phyloP scores from a whole-genome alignment of 345 rosid genomes.

The Acer campestre region DNA sequence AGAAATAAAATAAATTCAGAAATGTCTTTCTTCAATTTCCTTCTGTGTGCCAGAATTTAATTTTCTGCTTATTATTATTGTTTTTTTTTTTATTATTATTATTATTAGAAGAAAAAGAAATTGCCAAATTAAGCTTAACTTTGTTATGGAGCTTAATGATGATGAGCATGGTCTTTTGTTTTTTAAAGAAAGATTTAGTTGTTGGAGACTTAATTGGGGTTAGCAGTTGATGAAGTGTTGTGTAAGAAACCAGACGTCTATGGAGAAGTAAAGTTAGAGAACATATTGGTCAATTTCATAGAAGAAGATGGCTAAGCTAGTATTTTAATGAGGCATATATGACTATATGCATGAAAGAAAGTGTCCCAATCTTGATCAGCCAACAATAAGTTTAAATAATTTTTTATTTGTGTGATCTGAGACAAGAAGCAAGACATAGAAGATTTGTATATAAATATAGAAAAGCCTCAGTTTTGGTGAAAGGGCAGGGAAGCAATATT shows the following conservation, averaged over 20 bases:
- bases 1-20: too few relatives aligned
- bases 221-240: neutral
- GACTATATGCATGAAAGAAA: neutral
- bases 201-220: neutral
- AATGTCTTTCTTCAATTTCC: neutral
- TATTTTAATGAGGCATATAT: neutral
- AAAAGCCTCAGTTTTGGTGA: slow-evolving; percentile 24
- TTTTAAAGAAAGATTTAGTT: slow-evolving; percentile 3
- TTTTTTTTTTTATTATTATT: too few relatives aligned
- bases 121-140: too few relatives aligned
- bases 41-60: neutral
- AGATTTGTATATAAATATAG: slow-evolving; percentile 38
- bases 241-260: neutral
- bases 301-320: neutral
- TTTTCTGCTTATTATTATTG: neutral
- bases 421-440: slow-evolving; percentile 10
- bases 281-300: slow-evolving; percentile 2
- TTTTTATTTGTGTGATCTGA: slow-evolving; percentile 9
- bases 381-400: slow-evolving; percentile 19
- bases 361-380: slow-evolving; percentile 26
- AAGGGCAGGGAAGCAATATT: slow-evolving; percentile 8
- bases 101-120: too few relatives aligned
- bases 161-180: neutral
- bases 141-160: neutral
- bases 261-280: neutral